Base-by-base conservation (phyloP, 805 yeast species). In the Yamadazyma scolyti region DNA sequence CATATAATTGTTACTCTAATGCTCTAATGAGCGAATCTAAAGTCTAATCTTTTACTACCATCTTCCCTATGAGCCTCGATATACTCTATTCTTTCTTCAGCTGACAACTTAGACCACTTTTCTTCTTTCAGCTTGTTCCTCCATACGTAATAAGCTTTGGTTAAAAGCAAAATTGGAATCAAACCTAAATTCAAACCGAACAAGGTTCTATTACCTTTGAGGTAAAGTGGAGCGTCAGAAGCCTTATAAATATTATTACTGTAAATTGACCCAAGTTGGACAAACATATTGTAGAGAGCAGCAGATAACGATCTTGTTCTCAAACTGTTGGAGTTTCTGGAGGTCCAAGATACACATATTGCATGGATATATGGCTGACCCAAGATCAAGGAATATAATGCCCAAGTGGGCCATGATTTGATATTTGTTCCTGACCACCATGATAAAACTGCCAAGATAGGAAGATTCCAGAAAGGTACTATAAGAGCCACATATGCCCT, bases 321-420 rank as follows among this genome's bases (percentile, higher is more conserved):
- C 14, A 54, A 44, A 30, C 48, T 44, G 26, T 48, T 43, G 5
- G 61, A 47, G 30, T 50, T 54, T 32, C 45, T 40, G 5, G 61
- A 55, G 15, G 41, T 43, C 60, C 59, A 54, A 3, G 54, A 40
- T 6, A 52, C 58, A 34, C 48, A 38, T 15, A 54, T 51, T 4
- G 61, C 60, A 39, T 49, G 55, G 46, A 57, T 48, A 48, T 56
- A 44, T 42, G 64, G 64, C 45, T 56, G 49, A 37, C 51, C 58
- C 16, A 50, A 9, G n/a, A 48, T 23, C 12, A 53, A 27, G 6
- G 55, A 48, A 9, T 60, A 48, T 16, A 71, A 27, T 1, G 54
- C 57, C 52, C 61, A 69, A 4, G 72, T 65, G 3, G 65, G 65
- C 74, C 75, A 68, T 43, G n/a, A n/a, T n/a, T n/a, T n/a, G n/a